Percentiles rank a stretch among this genome's conserved stretches.
These are phyloP conservation scores for Metschnikowia lachancei DNA, from an alignment of 805 yeast genomes.

Conservation along the genomic window DNA sequence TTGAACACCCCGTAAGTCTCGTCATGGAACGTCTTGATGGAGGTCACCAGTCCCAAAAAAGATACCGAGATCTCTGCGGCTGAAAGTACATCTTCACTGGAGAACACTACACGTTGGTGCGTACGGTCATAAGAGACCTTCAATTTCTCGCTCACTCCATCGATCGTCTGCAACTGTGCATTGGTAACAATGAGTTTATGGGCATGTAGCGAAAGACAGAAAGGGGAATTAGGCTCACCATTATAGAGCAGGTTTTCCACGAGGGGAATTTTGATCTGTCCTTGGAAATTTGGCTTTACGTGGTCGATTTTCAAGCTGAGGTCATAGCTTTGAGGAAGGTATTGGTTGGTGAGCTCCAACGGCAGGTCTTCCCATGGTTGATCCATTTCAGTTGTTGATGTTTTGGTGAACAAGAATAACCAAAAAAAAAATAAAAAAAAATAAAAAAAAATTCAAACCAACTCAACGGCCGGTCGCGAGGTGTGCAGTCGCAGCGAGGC, in stretches of 20 bases:
- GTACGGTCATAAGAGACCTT: conserved; percentile 41
- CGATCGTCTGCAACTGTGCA: conserved; percentile 22
- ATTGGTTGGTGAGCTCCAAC: conserved; percentile 31
- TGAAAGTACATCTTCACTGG: conserved; percentile 18
- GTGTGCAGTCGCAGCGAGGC: neutral
- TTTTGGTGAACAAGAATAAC: neutral
- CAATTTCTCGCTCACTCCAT: conserved; percentile 17
- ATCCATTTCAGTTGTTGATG: conserved; percentile 7
- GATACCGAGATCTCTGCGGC: conserved; percentile 23
- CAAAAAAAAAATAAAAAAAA: neutral
- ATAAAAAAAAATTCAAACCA: conserved; percentile 4
- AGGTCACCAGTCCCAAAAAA: conserved; percentile 52
- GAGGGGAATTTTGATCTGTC: conserved; percentile 35
- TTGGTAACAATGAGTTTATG: conserved; percentile 40
- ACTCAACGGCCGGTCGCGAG: neutral
- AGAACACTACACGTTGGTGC: conserved; percentile 33
- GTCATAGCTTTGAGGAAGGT: conserved; percentile 39
- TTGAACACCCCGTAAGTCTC: conserved; percentile 64
- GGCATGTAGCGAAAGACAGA: conserved; percentile 38
- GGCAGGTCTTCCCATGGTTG: conserved; percentile 8
- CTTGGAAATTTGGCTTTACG: conserved; percentile 47
- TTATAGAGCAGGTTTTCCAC: conserved; percentile 21
- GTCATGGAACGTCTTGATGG: conserved; percentile 53
- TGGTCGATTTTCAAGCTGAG: conserved; percentile 41
- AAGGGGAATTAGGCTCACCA: conserved; percentile 9